These are phyloP conservation scores for Nemania sp. DNA, from an alignment of 2,329 filamentous ascomycete genomes.

Conservation along the genomic window DNA sequence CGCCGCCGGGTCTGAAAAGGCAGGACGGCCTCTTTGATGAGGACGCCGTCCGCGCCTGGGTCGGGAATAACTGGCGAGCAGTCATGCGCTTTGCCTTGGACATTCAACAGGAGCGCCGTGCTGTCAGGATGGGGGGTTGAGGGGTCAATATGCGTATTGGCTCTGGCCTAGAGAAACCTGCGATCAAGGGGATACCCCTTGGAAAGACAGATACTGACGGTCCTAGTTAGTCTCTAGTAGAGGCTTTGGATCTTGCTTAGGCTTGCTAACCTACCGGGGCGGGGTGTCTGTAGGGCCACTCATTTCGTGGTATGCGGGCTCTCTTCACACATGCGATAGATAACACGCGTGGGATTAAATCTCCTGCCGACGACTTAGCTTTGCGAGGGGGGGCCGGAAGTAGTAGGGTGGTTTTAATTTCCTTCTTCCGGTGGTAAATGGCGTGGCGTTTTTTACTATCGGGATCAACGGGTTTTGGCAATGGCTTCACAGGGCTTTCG, in stretches of 20 bases:
- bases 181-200: neutral
- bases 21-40: slow-evolving; percentile 59
- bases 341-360: neutral
- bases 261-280: neutral
- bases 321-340: neutral
- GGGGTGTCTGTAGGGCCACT: neutral
- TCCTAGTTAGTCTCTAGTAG: neutral
- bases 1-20: slow-evolving; percentile 48
- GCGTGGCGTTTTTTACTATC: neutral
- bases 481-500: neutral
- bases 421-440: neutral
- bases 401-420: too few species aligned
- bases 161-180: slow-evolving; percentile 23
- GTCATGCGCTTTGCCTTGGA: slow-evolving; percentile 17
- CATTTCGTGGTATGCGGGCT: neutral
- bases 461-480: neutral
- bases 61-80: slow-evolving; percentile 52
- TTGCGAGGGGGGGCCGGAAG: neutral
- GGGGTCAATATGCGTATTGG: slow-evolving; percentile 23
- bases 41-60: slow-evolving; percentile 57
- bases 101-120: slow-evolving; percentile 11
- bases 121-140: neutral
- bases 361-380: neutral
- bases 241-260: neutral
- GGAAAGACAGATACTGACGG: neutral